phyloP scores from a whole-genome alignment of 176 grass and related monocot genomes.

The Rhynchospora pubera region DNA sequence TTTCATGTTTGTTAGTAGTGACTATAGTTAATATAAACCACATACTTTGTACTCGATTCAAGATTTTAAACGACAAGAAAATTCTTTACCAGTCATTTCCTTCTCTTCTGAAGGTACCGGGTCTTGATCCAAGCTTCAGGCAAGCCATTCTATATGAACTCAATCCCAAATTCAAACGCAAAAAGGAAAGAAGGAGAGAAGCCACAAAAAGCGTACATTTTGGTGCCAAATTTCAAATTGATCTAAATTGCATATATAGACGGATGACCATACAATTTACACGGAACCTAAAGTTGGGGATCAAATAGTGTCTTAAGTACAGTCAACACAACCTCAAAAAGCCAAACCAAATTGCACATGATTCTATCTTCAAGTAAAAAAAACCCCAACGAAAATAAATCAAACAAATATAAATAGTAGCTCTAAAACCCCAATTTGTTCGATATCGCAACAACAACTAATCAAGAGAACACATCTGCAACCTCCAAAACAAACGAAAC shows the following conservation, averaged over 20 bases:
- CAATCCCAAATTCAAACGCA: conserved; percentile 6
- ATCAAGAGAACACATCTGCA: background rate
- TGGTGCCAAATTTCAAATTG: background rate
- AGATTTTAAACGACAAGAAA: conserved; percentile 20
- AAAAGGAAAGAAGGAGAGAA: conserved; percentile 19
- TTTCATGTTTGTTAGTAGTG: background rate
- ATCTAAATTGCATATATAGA: background rate
- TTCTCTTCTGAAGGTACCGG: conserved; percentile 61
- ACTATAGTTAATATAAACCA: background rate
- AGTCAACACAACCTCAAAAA: conserved; percentile 39
- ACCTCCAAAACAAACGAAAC: background rate
- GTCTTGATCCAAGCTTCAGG: conserved; percentile 63
- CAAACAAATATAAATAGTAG: background rate
- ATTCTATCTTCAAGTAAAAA: background rate
- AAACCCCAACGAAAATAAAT: background rate
- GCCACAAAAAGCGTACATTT: background rate
- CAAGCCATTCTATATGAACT: conserved; percentile 36
- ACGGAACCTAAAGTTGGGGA: background rate
- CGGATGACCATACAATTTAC: conserved; percentile 25
- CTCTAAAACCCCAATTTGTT: conserved; percentile 3
- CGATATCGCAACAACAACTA: background rate
- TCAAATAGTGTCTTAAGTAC: conserved; percentile 28
- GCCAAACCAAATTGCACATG: conserved; percentile 53
- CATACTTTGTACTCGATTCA: background rate
- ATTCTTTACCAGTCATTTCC: conserved; percentile 58